Base-by-base conservation (phyloP, 2,329 filamentous ascomycete species). In the Calonectria fujianensis region DNA sequence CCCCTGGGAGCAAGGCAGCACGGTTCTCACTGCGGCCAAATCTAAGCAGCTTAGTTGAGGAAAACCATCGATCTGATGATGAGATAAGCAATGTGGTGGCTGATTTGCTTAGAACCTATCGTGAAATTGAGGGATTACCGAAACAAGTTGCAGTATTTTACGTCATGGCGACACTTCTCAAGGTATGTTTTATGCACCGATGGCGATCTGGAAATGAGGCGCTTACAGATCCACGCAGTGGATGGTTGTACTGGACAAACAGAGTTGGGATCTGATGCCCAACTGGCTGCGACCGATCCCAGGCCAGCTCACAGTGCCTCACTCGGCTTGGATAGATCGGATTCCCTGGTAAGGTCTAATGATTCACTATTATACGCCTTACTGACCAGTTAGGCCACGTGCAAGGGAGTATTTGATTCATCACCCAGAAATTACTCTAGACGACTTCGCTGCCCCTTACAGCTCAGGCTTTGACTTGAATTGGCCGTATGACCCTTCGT, bases 51-150 rank as follows among this genome's bases (percentile, higher is more conserved):
- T 65, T 83, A 18, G 65, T 83, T 6, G 78, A 82, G 29, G 73
- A 77, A 54, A 74, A 78, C 63, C 73, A 72, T 35, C 73, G 76
- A 4, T 80, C 81, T 0, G 76, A 79, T 27, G 82, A 83, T 57
- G 78, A 81, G 14, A 82, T 82, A n/a, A 83, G 82, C 74, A 82
- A 83, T 37, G 78, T 84, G 32, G 82, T 82, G 10, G 82, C 81
- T 2, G 81, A 82, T 45, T 78, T 84, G 39, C 72, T 84, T 1
- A 74, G 80, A 64, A 81, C 80, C 7, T 83, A 83, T 69, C 74
- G 78, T 6, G 82, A 84, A 76, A 83, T 84, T 16, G 79, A 82
- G 65, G 79, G 78, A 2, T 73, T 83, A 20, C 80, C 80, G 0
- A 82, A 82, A 29, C 80, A 82, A 57, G 82, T 82, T 3, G 82